These are phyloP conservation scores for Adansonia digitata DNA, from an alignment of 345 rosid species.

Conservation along the genomic window DNA sequence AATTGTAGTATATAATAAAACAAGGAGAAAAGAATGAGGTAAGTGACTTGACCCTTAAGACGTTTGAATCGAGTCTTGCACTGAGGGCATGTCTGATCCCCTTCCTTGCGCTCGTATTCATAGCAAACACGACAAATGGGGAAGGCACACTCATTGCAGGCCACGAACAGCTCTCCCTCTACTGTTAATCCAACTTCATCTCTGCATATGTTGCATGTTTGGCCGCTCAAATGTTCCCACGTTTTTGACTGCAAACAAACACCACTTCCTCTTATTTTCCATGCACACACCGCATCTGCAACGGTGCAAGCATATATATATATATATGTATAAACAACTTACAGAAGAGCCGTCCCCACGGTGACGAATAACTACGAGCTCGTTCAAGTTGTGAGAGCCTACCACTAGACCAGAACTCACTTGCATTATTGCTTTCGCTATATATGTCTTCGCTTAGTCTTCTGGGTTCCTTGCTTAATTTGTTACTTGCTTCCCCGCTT, in stretches of 20 bases:
- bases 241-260: constrained; percentile 23
- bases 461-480: neutral
- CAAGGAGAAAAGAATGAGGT: neutral
- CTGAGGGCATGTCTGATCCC: constrained; percentile 51
- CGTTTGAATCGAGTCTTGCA: constrained; percentile 61
- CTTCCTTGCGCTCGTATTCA: constrained; percentile 54
- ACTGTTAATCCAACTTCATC: constrained; percentile 37
- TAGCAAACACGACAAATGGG: constrained; percentile 60
- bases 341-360: constrained; percentile 31
- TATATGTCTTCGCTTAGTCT: too few species aligned
- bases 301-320: neutral
- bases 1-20: neutral
- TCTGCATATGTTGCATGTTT: constrained; percentile 44
- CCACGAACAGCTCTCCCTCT: constrained; percentile 46
- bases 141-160: constrained; percentile 59
- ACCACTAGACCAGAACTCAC: constrained; percentile 41
- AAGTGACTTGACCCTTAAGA: constrained; percentile 46
- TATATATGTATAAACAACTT: neutral
- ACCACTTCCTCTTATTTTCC: neutral
- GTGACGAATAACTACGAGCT: constrained; percentile 35
- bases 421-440: constrained; percentile 24
- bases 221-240: constrained; percentile 24
- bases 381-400: constrained; percentile 48
- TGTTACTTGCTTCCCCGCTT: neutral
- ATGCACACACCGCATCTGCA: neutral